These are phyloP conservation scores for Fusarium coicis DNA, from an alignment of 2,329 filamentous ascomycete genomes.

Conservation along the genomic window DNA sequence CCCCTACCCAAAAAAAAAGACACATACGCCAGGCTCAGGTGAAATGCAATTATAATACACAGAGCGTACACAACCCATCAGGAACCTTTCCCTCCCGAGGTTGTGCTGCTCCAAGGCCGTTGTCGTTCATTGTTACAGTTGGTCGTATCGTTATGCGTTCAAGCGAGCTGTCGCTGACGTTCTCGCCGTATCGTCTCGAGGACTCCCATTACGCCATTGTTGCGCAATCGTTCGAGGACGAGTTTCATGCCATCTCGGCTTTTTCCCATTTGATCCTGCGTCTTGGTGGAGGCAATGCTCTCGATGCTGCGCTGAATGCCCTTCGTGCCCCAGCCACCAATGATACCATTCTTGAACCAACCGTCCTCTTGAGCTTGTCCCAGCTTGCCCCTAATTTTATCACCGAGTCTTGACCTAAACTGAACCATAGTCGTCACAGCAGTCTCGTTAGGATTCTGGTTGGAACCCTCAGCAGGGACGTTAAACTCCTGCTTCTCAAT, in stretches of 20 bases:
- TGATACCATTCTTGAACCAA: conserved; percentile 62
- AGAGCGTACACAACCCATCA: conserved; percentile 44
- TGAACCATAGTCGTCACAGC: conserved; percentile 79
- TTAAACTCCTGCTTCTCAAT: conserved; percentile 79
- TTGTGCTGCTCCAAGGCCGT: conserved; percentile 35
- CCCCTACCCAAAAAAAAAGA: conserved; percentile 40
- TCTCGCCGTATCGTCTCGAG: conserved; percentile 64
- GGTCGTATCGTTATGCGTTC: conserved; percentile 29
- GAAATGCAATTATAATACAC: conserved; percentile 45
- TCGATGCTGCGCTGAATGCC: conserved; percentile 85
- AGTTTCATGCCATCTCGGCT: conserved; percentile 86
- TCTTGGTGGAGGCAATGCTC: conserved; percentile 79
- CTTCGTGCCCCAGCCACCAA: conserved; percentile 71
- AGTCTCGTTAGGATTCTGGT: conserved; percentile 57
- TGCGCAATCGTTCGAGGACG: conserved; percentile 76
- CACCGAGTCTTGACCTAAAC: conserved; percentile 77
- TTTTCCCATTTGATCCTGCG: conserved; percentile 81
- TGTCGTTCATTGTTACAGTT: conserved; percentile 42
- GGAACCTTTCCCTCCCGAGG: conserved; percentile 14
- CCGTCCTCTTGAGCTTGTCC: conserved; percentile 59
- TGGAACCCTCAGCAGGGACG: conserved; percentile 47
- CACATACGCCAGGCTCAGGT: conserved; percentile 51
- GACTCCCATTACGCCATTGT: conserved; percentile 67
- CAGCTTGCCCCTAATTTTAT: conserved; percentile 69
- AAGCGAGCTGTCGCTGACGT: conserved; percentile 49